Evolutionary conservation across 2,329 filamentous ascomycete genomes (phyloP).

Genomic region (Aspergillus bombycis): DNA sequence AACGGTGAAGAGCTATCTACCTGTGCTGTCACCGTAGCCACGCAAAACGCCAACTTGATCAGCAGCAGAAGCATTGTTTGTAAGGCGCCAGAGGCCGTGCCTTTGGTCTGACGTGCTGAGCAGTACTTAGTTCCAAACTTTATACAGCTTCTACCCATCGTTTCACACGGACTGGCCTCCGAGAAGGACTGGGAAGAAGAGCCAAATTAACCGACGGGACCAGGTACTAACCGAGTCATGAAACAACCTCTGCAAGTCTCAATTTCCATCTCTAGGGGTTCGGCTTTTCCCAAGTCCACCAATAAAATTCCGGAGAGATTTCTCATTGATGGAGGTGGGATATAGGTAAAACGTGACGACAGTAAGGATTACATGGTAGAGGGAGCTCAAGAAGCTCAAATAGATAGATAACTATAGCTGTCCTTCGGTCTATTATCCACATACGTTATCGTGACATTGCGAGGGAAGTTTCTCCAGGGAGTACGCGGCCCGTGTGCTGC

Average conservation of each 20-base stretch:
- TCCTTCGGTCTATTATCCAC: no score
- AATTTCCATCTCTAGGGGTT: not conserved
- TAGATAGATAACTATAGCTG: no score
- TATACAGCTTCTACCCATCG: not conserved
- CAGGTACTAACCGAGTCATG: not conserved
- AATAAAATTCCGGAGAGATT: not conserved
- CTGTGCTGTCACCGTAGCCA: not conserved
- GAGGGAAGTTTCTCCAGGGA: no score
- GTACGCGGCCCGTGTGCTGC: no score
- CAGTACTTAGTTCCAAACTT: not conserved
- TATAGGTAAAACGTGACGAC: no score
- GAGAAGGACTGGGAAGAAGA: no score
- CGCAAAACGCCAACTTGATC: not conserved
- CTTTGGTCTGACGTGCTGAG: not conserved
- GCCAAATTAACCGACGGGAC: not conserved
- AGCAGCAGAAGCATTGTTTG: not conserved
- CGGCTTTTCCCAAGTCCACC: not conserved
- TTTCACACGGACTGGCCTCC: not conserved
- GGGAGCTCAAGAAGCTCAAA: not conserved
- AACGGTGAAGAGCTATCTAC: not conserved
- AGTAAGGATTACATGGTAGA: no score
- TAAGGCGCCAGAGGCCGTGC: not conserved
- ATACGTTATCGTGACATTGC: no score
- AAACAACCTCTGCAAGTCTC: not conserved
- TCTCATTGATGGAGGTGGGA: no score